A percentile compares a stretch with the other conserved stretches of the same genome.
These are phyloP conservation scores for Sclerotinia borealis DNA, from an alignment of 2,329 filamentous ascomycete genomes.

Conservation along the genomic window DNA sequence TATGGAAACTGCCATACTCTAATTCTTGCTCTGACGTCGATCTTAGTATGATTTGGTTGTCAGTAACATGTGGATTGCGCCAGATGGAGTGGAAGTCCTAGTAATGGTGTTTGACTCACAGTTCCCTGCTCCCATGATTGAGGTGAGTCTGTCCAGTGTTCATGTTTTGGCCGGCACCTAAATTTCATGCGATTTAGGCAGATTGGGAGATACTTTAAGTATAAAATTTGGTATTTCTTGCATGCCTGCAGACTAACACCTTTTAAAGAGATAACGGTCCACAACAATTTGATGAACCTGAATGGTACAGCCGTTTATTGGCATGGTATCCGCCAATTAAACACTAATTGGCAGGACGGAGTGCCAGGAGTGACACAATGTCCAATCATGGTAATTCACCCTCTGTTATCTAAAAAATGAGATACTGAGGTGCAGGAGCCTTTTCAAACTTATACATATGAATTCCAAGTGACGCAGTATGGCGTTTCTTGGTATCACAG, in stretches of 20 bases:
- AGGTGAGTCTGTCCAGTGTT: slow-evolving; percentile 21
- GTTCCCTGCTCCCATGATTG: slow-evolving; percentile 28
- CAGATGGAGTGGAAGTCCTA: slow-evolving; percentile 41
- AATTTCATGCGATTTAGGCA: not conserved
- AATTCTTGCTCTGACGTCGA: not conserved
- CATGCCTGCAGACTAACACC: too few species aligned
- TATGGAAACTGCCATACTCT: not conserved
- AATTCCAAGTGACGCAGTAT: slow-evolving; percentile 28
- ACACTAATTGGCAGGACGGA: too few species aligned
- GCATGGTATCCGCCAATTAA: too few species aligned
- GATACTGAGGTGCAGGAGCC: slow-evolving; percentile 32
- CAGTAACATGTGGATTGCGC: slow-evolving; percentile 18
- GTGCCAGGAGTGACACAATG: too few species aligned
- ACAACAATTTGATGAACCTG: too few species aligned
- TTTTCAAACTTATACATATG: slow-evolving; percentile 22
- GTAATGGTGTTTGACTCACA: slow-evolving; percentile 39
- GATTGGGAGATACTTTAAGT: slow-evolving; percentile 39
- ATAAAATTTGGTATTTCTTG: too few species aligned
- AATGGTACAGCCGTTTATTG: too few species aligned
- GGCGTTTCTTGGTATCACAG: slow-evolving; percentile 54
- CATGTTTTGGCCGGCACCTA: not conserved
- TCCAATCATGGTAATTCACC: slow-evolving; percentile 57
- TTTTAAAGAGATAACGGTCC: too few species aligned
- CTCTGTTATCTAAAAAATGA: slow-evolving; percentile 59
- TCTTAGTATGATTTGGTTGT: slow-evolving; percentile 7